phyloP scores from a whole-genome alignment of 2,329 filamentous ascomycete genomes.

The Sarocladium kiliense region DNA sequence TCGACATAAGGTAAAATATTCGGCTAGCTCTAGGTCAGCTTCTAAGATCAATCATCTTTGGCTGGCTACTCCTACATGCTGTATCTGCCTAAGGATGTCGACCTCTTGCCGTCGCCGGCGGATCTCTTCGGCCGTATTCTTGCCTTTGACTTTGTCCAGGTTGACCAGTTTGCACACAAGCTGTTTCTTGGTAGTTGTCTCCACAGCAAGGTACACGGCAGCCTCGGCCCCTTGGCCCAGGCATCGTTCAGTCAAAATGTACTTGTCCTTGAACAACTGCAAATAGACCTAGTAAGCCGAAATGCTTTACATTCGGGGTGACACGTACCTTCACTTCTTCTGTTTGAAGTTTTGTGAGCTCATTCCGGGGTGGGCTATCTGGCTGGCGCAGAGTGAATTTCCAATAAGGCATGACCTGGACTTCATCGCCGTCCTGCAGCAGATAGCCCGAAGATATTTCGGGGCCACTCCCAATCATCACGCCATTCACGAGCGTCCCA shows the following conservation, averaged over 20 bases:
- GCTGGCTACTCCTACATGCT: conserved; percentile 40
- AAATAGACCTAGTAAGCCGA: conserved; percentile 2
- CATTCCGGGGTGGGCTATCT: conserved; percentile 16
- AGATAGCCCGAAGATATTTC: conserved; percentile 38
- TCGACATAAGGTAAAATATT: conserved; percentile 49
- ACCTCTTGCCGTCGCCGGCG: conserved; percentile 41
- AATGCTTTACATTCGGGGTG: too few relatives aligned
- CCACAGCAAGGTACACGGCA: conserved; percentile 32
- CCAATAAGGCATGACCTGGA: conserved; percentile 36
- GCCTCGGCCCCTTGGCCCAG: conserved; percentile 33
- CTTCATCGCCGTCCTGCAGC: conserved; percentile 44
- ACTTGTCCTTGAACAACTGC: conserved; percentile 29
- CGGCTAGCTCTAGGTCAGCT: conserved; percentile 33
- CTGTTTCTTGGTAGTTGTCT: conserved; percentile 49
- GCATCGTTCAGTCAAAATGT: conserved; percentile 27
- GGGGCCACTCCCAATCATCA: conserved; percentile 34
- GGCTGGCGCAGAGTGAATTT: conserved; percentile 28
- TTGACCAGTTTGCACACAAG: conserved; percentile 65
- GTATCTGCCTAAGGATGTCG: conserved; percentile 46
- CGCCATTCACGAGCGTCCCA: conserved; percentile 47
- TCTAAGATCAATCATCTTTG: not conserved
- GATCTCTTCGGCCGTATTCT: conserved; percentile 21
- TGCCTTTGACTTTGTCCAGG: conserved; percentile 29
- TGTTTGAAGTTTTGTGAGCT: conserved; percentile 24
- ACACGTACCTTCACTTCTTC: conserved; percentile 27